Base-by-base conservation (phyloP, 306 rosid genomes). In the Quercus robur region DNA sequence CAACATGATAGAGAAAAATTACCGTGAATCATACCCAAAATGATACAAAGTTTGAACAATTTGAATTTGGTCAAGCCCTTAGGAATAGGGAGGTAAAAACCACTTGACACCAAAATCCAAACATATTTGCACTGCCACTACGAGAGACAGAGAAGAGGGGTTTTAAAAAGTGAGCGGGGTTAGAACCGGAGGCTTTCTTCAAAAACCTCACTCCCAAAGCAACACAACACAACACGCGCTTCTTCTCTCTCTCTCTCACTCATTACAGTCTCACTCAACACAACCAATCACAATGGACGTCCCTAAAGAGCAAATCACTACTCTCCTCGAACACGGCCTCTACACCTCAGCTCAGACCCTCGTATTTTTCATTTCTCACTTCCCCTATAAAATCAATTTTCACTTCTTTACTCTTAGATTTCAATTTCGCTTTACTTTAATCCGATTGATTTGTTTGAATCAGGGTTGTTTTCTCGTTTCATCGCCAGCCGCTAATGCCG, bases 381-480 rank as follows among this genome's bases (percentile, higher is more conserved):
- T 12, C 54, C 54, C 54, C 46, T 8, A 41, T 49, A 49, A 10
- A 12, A 49, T 49, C 17, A 49, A 49, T 49, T 49, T 13, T 13
- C 54, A 49, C 54, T 49, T 49, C 13, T 49, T 49, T 3, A 12
- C 17, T 49, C 54, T 49, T 49, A 23, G 15, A 75, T 76, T 58
- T 41, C 76, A 44, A 28, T 46, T 69, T 57, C 17, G 52, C 7
- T 15, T 75, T 28, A 41, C 44, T 59, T 66, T 62, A 13, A 3
- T 8, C 57, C 31, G 23, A 28, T 19, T 64, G 70, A 30, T 31
- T 18, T 64, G 41, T 4, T 17, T 30, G 10, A 33, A 33, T 35
- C 75, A 96, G 99, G 90, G 94, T 84, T 93, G 85, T 82, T 96
- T 96, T 88, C 98, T 93, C n/a, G 97, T 91, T 87, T 96, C 99